These are phyloP conservation scores for Neofusicoccum laricinum DNA, from an alignment of 2,329 filamentous ascomycete genomes.

Conservation along the genomic window DNA sequence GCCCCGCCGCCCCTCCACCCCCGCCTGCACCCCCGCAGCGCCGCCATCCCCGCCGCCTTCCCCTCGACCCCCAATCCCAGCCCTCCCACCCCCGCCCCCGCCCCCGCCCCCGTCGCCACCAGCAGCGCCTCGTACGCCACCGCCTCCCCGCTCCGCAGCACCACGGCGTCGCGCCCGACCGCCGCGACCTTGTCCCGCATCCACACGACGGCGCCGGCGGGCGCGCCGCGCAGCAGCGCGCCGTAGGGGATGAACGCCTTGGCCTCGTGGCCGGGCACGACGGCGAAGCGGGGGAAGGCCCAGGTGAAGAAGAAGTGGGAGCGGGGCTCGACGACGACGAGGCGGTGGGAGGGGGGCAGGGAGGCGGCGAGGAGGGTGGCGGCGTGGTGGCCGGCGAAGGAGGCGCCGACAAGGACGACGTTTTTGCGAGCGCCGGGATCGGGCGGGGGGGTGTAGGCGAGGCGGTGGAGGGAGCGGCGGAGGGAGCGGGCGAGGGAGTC, in stretches of 20 bases:
- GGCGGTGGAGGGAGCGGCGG: slow-evolving; percentile 16
- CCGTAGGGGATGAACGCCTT: slow-evolving; percentile 62
- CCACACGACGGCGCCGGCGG: slow-evolving; percentile 39
- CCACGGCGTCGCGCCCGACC: slow-evolving; percentile 41
- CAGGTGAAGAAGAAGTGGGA: slow-evolving; percentile 62
- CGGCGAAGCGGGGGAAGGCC: slow-evolving; percentile 58
- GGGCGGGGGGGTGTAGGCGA: not conserved
- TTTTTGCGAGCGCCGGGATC: slow-evolving; percentile 34
- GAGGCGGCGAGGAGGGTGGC: slow-evolving; percentile 48
- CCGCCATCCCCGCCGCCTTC: slow-evolving; percentile 43
- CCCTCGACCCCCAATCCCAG: slow-evolving; percentile 37
- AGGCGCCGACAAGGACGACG: slow-evolving; percentile 57
- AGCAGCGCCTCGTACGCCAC: not conserved
- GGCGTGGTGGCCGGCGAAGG: slow-evolving; percentile 55
- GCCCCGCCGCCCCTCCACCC: not conserved
- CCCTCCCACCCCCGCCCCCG: not conserved
- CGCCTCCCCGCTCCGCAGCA: not conserved
- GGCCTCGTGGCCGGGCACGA: slow-evolving; percentile 54
- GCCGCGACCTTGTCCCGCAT: slow-evolving; percentile 43
- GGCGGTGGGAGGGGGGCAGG: slow-evolving; percentile 51
- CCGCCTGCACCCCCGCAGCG: slow-evolving; percentile 43
- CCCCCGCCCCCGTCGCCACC: not conserved
- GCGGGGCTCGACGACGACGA: slow-evolving; percentile 59
- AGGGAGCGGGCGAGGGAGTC: not conserved
- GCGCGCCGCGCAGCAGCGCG: slow-evolving; percentile 35